These are phyloP conservation scores for Talaromyces marneffei DNA, from an alignment of 2,329 filamentous ascomycete species.

Conservation along the genomic window DNA sequence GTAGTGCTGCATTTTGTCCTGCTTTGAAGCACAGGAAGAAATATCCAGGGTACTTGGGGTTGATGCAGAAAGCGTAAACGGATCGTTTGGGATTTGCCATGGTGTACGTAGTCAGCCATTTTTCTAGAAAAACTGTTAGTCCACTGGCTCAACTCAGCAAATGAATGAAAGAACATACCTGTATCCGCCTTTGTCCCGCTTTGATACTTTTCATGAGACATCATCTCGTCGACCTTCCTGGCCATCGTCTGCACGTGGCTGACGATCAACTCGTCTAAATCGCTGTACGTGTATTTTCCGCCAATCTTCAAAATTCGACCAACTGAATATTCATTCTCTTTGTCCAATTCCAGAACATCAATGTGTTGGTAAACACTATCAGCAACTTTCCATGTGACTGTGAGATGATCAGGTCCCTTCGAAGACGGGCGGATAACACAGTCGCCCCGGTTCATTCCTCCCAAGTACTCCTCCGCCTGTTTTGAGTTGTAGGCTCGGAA, in stretches of 20 bases:
- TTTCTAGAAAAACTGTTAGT: constrained; percentile 52
- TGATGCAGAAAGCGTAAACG: constrained; percentile 92
- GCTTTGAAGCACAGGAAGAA: constrained; percentile 97
- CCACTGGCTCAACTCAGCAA: background rate
- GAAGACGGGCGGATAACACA: constrained; percentile 93
- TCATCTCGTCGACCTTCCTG: constrained; percentile 94
- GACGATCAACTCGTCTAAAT: constrained; percentile 95
- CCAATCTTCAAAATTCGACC: constrained; percentile 79
- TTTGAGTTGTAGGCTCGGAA: constrained; percentile 90
- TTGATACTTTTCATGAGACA: constrained; percentile 90
- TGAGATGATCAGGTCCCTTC: constrained; percentile 90
- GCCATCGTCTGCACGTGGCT: constrained; percentile 97
- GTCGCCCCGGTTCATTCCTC: constrained; percentile 77
- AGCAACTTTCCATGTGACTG: constrained; percentile 96
- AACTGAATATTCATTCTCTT: constrained; percentile 93
- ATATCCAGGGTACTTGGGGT: constrained; percentile 85
- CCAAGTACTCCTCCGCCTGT: constrained; percentile 89
- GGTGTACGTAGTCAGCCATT: constrained; percentile 94
- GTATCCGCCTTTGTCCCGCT: constrained; percentile 71
- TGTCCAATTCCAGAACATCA: constrained; percentile 92
- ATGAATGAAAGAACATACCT: constrained; percentile 50
- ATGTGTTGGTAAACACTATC: constrained; percentile 97
- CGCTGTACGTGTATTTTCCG: constrained; percentile 84
- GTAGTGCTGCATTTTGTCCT: constrained; percentile 64
- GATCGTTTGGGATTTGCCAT: constrained; percentile 91